Evolutionary conservation across 495 filamentous ascomycete species (phyloP), one percentile per base, ranked within the genome.

Genomic region (Xylaria intraflava): DNA sequence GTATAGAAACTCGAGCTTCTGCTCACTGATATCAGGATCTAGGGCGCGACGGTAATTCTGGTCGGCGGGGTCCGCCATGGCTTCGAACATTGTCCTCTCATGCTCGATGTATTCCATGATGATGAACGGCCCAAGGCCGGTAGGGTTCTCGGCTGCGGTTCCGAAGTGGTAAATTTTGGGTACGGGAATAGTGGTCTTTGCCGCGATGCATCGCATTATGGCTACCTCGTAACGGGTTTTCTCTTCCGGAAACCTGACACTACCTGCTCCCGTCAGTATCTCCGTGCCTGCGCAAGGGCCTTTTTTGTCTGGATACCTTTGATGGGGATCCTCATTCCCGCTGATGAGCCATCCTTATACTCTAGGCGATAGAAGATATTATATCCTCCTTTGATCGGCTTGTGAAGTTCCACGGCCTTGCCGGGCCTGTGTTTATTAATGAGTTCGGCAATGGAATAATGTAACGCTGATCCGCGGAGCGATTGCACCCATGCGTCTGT

Each of bases 21-120:
- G 49, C 23, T 65, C 51, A 42, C 55, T 50, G 14, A 71, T 54
- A 26, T 65, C 43, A 3, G 63, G 62, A 55, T 76, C 55, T 17
- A 77, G 45, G 29, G 65, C 56, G 11, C 51, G 56, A 36, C 45
- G 23, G 1, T 65, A 50, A 12, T 55, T 44, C 19, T 35, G 46
- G 0, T 55, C 36, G 19, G 38, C 24, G 6, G 67, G 69, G 1
- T 59, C 68, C 0, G 57, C 52, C 0, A 77, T 63, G 6, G 59
- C 58, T 7, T 63, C 47, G n/a, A 55, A 59, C 48, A 77, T 63
- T 6, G 42, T 64, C 16, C 42, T 46, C 4, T 61, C 27, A 51
- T 74, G 61, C 7, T 70, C 56, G 20, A 76, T 61, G 53, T 73
- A 73, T 11, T 75, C 67, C 64, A 76, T 74, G 36, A 78, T 72